Conservation (phyloP, 192 early-diverging fungal species). For the Coemansia pectinata region DNA sequence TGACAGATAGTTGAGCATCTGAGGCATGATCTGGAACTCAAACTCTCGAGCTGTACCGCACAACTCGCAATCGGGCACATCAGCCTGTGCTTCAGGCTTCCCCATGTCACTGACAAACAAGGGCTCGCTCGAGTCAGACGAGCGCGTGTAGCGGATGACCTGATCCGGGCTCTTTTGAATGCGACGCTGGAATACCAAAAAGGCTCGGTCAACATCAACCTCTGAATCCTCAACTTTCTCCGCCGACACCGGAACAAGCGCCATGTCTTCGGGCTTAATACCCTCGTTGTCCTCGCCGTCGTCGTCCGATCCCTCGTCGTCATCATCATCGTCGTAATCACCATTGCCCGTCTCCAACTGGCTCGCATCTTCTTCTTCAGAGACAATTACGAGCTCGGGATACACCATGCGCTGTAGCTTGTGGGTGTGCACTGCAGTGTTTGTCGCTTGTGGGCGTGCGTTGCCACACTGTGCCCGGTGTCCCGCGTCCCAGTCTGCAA, state of each 20-base stretch:
- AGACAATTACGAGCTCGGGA: conserved; percentile 67
- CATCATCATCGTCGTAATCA: conserved; percentile 53
- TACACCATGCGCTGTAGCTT: conserved; percentile 52
- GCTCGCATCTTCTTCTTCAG: conserved; percentile 49
- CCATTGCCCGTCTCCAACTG: conserved; percentile 54
- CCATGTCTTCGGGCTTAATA: conserved; percentile 11
- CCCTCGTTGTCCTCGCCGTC: conserved; percentile 19
- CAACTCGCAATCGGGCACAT: conserved; percentile 67
- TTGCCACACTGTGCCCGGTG: conserved; percentile 61
- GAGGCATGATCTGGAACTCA: conserved; percentile 96
- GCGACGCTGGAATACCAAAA: conserved; percentile 87
- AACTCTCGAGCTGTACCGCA: conserved; percentile 77
- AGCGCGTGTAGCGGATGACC: conserved; percentile 71
- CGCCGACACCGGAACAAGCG: conserved; percentile 23
- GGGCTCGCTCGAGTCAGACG: conserved; percentile 55
- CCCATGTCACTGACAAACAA: conserved; percentile 78
- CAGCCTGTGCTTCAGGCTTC: conserved; percentile 54
- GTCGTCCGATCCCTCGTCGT: conserved; percentile 21
- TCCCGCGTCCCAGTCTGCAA: conserved; percentile 78
- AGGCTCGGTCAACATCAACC: conserved; percentile 85
- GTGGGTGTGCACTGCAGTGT: conserved; percentile 14
- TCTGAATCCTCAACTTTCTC: conserved; percentile 69
- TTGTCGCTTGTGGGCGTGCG: conserved; percentile 2
- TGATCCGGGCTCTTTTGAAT: conserved; percentile 79
- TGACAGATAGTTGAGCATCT: conserved; percentile 75